Base-by-base conservation (phyloP, 2,329 filamentous ascomycete genomes). In the Colletotrichum neosansevieriae region DNA sequence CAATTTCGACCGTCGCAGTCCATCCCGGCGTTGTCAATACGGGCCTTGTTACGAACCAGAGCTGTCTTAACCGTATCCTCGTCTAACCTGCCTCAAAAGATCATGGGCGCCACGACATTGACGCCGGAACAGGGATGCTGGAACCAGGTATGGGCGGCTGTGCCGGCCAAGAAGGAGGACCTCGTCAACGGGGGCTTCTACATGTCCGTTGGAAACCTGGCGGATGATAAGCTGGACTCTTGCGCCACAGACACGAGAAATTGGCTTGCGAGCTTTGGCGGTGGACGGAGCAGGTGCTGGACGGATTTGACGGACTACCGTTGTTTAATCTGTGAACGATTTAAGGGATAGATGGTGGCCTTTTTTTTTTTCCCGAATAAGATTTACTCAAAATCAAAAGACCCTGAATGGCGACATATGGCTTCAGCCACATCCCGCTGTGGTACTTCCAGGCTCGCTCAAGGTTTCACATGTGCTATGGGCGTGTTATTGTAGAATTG, bases 201-300 rank as follows among this genome's bases (percentile, higher is more conserved):
- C 45, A 72, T 73, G 63, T 78, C 78, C 0, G 76, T 78, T 6
- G 76, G 74, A 0, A 68, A 70, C 56, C 40, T 59, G 11, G 71
- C 73, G 15, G 58, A 58, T 4, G 73, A 74, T 2, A 72, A 73
- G 51, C 67, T 67, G n/a, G 59, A 58, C 57, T 73, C 72, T 40
- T 73, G 71, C 42, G 66, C 66, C 13, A 57, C 36, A 54, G 74
- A 77, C 63, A 77, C 63, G 72, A 76, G 44, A 68, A 75, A 4
- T 59, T 82, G 58, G 78, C 74, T 1, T 75, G 72, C 58, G 71
- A 75, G 73, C 56, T 83, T 66, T 82, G 80, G 80, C 72, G 76
- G 21, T 82, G 80, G 79, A 82, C 80, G 9, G 72, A 77, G 40
- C 70, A 71, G 29, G 73, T 58, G 4, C 34, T 69, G 62, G 50